Conservation (phyloP, 371 early-diverging fungal genomes). For the Vittaforma corneae region DNA sequence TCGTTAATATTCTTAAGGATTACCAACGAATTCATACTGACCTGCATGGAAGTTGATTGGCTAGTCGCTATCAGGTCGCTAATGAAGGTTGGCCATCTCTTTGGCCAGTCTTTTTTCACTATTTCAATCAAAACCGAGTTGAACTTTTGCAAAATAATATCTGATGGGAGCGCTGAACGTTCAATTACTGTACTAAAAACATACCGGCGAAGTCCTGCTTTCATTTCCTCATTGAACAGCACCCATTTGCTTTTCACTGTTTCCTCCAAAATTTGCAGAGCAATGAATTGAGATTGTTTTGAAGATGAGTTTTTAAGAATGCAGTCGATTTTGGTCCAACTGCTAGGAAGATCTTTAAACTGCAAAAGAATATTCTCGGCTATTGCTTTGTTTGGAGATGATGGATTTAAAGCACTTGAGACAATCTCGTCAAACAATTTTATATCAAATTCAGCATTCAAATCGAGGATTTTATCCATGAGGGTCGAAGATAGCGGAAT, state of each 20-base stretch:
- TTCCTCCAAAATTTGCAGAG: slow-evolving; percentile 83
- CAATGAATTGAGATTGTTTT: slow-evolving; percentile 78
- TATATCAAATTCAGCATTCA: slow-evolving; percentile 48
- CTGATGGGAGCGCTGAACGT: slow-evolving; percentile 20
- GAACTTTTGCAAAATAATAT: slow-evolving; percentile 48
- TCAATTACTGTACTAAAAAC: slow-evolving; percentile 48
- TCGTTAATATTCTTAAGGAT: slow-evolving; percentile 79
- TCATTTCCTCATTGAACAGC: slow-evolving; percentile 72
- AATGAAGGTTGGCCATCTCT: slow-evolving; percentile 94
- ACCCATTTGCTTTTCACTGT: slow-evolving; percentile 92
- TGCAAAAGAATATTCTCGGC: slow-evolving; percentile 63
- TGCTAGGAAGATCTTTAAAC: slow-evolving; percentile 85
- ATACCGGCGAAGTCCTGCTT: slow-evolving; percentile 64
- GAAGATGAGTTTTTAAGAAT: slow-evolving; percentile 74
- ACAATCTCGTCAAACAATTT: slow-evolving; percentile 53
- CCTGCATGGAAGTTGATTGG: slow-evolving; percentile 71
- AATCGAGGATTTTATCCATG: slow-evolving; percentile 55
- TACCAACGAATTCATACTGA: slow-evolving; percentile 95
- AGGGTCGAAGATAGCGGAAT: too few relatives aligned
- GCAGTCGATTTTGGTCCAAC: slow-evolving; percentile 83
- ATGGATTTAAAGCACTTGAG: slow-evolving; percentile 21
- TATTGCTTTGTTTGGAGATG: slow-evolving; percentile 26
- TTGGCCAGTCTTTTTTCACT: slow-evolving; percentile 98
- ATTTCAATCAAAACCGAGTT: slow-evolving; percentile 63
- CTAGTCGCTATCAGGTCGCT: slow-evolving; percentile 81